Evolutionary conservation across 352 stramenopile genomes (phyloP).

Genomic region (Heterotrichella gracilis): DNA sequence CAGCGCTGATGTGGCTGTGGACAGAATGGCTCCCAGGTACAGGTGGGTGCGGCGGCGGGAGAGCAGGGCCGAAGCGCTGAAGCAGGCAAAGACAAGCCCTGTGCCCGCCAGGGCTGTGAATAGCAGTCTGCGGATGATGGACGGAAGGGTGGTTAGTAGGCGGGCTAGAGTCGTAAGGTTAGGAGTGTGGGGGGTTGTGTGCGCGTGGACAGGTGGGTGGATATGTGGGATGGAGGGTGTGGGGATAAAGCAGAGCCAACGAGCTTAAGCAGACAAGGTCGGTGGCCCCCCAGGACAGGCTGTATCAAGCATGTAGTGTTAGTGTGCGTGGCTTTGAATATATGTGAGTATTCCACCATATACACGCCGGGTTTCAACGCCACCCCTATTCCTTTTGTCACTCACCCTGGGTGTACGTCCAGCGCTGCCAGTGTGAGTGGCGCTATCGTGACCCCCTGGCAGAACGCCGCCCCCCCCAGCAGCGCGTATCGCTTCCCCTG

Average conservation of each 20-base stretch:
- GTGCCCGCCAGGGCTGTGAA: conserved; percentile 37
- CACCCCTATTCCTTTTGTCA: no score
- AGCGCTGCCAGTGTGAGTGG: neutral
- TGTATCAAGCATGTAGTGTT: no score
- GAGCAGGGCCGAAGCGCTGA: conserved; percentile 36
- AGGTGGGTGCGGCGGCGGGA: conserved; percentile 35
- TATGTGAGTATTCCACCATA: no score
- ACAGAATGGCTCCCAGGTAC: conserved; percentile 38
- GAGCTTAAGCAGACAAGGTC: no score
- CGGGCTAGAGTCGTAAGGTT: conserved; percentile 32
- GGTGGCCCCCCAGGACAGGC: no score
- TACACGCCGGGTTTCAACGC: no score
- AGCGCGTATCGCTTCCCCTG: no score
- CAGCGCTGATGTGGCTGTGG: conserved; percentile 30
- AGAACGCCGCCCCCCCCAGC: neutral
- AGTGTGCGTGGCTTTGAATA: no score
- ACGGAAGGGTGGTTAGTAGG: conserved; percentile 34
- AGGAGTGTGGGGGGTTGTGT: neutral
- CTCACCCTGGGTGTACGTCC: no score
- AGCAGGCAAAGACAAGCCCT: conserved; percentile 40
- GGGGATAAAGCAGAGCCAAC: no score
- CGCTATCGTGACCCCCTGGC: neutral
- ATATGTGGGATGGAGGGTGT: neutral
- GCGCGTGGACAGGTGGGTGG: neutral
- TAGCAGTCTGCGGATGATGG: conserved; percentile 35